phyloP scores from a whole-genome alignment of 2,329 filamentous ascomycete genomes.

The Arthrobotrys musiformis region DNA sequence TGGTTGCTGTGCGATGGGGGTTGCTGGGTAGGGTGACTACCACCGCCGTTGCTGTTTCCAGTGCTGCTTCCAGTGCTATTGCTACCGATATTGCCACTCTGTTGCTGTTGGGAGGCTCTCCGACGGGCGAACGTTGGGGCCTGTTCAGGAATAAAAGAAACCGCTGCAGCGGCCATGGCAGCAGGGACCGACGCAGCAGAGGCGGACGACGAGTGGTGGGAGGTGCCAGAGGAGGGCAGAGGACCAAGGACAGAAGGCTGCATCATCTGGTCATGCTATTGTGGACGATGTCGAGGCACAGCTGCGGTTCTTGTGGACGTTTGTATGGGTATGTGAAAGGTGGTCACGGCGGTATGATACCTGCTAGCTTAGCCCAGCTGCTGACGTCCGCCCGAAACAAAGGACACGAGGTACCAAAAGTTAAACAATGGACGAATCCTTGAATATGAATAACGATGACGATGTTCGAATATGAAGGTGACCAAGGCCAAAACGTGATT shows the following conservation, averaged over 20 bases:
- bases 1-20: constrained; percentile 16
- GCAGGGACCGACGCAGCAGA: background rate
- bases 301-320: background rate
- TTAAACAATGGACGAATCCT: too few relatives aligned
- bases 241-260: constrained; percentile 50
- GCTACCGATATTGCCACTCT: background rate
- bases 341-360: constrained; percentile 18
- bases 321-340: background rate
- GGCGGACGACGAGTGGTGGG: background rate
- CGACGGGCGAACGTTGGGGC: constrained; percentile 36
- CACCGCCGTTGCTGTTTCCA: background rate
- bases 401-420: constrained; percentile 24
- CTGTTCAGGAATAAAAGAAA: constrained; percentile 50
- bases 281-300: background rate
- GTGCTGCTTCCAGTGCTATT: too few relatives aligned
- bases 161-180: background rate
- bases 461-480: too few relatives aligned
- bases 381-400: constrained; percentile 21
- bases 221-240: constrained; percentile 21
- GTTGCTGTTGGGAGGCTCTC: background rate
- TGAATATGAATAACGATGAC: background rate
- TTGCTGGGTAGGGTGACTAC: constrained; percentile 7
- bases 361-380: constrained; percentile 1
- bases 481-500: background rate
- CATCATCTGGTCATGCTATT: constrained; percentile 54